Evolutionary conservation across 2,329 filamentous ascomycete species (phyloP), one percentile per base, ranked within the genome.

Genomic region (Cryphonectria japonica): DNA sequence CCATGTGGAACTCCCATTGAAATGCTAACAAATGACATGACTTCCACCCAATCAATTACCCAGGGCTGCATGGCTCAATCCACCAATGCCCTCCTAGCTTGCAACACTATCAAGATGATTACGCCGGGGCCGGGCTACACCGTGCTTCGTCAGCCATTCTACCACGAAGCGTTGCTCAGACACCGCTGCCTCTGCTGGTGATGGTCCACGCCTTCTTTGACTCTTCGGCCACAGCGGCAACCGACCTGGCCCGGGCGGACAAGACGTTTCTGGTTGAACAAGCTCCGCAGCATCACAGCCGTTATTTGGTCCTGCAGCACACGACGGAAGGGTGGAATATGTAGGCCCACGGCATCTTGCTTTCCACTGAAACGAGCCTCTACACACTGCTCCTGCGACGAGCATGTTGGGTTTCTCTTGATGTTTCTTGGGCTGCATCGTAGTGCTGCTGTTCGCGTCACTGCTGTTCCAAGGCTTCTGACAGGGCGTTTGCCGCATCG

Each of bases 231-330:
- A 63, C 32, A 54, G 57, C 66, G 19, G n/a, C 43, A 26, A 11
- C 41, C 16, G 46, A 62, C 41, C 57, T 16, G 43, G 11, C 37
- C 32, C 34, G 34, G 22, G 4, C 26, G 19, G 34, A 62, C 57
- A 57, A 62, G 39, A 66, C 62, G 2, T 66, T 37, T 13, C 16
- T 66, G 66, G 16, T 34, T 62, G n/a, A 70, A 86, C 73, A 85
- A 85, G 8, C 76, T 87, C 22, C 78, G 85, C 76, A 85, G 85
- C 9, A 85, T 86, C 72, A 85, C 85, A 13, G 26, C 26, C 26
- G 26, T 26, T 26, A 26, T 26, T 26, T 87, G 16, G 87, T 85
- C 75, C 77, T 81, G 61, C 81, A 83, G 41, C 82, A 85, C 75
- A 70, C 59, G 13, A 39, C 65, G 22, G 66, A 62, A 13, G 41